Percentiles rank a stretch among this genome's conserved stretches.
phyloP scores from a whole-genome alignment of 148 eudicot species.

The Camellia lanceoleosa region DNA sequence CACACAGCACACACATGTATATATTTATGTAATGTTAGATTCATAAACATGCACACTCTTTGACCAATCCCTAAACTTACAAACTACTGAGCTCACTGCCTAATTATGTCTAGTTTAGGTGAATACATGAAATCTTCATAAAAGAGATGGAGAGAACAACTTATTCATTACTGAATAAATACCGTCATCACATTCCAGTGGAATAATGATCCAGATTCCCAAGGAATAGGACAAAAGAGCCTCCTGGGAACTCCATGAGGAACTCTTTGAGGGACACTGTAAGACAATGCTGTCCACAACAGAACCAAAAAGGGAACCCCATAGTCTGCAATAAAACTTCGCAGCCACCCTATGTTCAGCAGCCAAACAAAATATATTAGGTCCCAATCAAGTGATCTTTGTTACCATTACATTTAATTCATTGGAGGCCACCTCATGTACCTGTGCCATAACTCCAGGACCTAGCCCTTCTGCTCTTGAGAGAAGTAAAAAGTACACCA shows the following conservation, averaged over 20 bases:
- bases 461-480: conserved; percentile 65
- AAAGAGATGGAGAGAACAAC: neutral
- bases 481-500: conserved; percentile 64
- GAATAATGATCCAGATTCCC: conserved; percentile 63
- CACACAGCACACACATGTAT: too few species aligned
- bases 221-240: conserved; percentile 71
- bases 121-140: neutral
- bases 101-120: neutral
- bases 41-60: neutral
- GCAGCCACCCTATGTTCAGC: conserved; percentile 45
- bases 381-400: neutral
- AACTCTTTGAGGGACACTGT: conserved; percentile 42
- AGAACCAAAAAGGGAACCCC: conserved; percentile 81
- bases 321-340: conserved; percentile 80
- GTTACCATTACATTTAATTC: neutral
- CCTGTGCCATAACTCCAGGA: conserved; percentile 81
- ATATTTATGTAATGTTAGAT: neutral
- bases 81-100: neutral
- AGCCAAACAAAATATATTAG: conserved; percentile 2
- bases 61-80: neutral
- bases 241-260: conserved; percentile 79
- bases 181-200: conserved; percentile 85
- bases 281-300: conserved; percentile 76
- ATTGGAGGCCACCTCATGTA: conserved; percentile 12
- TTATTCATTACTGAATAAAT: neutral